Percentiles rank a stretch among this genome's conserved stretches.
These are phyloP conservation scores for Pachysandra terminalis DNA, from an alignment of 164 flowering plant species.

Conservation along the genomic window DNA sequence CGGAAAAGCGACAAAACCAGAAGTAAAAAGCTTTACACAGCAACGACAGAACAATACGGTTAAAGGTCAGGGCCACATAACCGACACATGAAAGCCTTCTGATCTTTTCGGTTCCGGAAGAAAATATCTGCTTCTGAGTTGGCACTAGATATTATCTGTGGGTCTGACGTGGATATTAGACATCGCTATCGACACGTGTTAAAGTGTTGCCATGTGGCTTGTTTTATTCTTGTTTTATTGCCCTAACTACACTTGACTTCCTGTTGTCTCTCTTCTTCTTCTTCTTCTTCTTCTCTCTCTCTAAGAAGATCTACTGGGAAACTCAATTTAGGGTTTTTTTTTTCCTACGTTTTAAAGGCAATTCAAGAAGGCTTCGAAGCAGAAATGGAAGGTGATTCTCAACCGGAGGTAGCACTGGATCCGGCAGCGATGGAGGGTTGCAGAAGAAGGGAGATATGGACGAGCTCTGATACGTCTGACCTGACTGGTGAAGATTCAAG, in stretches of 20 bases:
- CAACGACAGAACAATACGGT: too few species aligned
- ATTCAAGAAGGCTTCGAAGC: not conserved
- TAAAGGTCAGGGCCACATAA: too few species aligned
- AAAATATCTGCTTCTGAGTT: slow-evolving; percentile 24
- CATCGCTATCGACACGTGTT: slow-evolving; percentile 30
- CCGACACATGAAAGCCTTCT: too few species aligned
- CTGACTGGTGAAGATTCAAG: slow-evolving; percentile 9
- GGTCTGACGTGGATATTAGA: slow-evolving; percentile 25
- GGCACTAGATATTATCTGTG: slow-evolving; percentile 7
- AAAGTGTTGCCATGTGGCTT: slow-evolving; percentile 37
- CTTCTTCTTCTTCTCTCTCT: too few species aligned
- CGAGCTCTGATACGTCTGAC: slow-evolving; percentile 8
- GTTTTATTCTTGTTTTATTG: slow-evolving; percentile 15
- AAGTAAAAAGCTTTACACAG: too few species aligned
- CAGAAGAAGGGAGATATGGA: slow-evolving; percentile 1
- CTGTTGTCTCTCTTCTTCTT: not conserved
- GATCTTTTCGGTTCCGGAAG: too few species aligned
- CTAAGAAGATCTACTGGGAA: too few species aligned
- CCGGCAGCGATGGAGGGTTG: slow-evolving; percentile 11
- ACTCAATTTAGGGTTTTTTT: too few species aligned
- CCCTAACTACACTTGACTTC: slow-evolving; percentile 15
- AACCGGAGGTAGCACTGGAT: not conserved
- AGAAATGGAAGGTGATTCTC: not conserved
- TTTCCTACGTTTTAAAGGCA: not conserved
- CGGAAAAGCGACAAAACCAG: too few species aligned